phyloP scores from a whole-genome alignment of 2,329 filamentous ascomycete species.

The Raffaelea deltoideospora region DNA sequence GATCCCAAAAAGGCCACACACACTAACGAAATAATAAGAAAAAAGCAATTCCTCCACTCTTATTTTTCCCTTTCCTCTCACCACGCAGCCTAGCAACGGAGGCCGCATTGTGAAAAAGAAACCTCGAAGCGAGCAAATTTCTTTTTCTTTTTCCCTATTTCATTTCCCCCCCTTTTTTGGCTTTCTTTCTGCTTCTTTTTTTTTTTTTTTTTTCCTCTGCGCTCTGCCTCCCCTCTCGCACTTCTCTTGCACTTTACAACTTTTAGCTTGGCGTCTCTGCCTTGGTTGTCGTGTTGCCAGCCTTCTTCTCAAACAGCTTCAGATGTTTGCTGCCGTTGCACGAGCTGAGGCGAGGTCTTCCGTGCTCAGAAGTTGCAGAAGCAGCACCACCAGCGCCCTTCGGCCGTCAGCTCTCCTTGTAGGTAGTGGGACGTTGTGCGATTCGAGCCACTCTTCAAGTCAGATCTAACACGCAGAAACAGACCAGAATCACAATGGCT shows the following conservation, averaged over 20 bases:
- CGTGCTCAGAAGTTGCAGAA: conserved; percentile 14
- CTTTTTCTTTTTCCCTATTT: background rate
- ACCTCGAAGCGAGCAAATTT: too few relatives aligned
- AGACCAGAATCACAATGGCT: conserved; percentile 29
- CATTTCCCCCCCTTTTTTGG: background rate
- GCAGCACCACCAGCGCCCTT: conserved; percentile 1
- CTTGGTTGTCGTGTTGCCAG: background rate
- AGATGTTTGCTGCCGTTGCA: conserved; percentile 21
- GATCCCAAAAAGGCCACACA: too few relatives aligned
- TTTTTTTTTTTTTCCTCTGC: background rate
- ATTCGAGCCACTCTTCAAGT: too few relatives aligned
- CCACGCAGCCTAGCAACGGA: too few relatives aligned
- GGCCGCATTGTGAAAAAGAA: too few relatives aligned
- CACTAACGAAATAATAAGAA: too few relatives aligned
- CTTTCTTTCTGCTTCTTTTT: background rate
- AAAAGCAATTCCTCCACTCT: too few relatives aligned
- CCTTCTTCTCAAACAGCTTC: conserved; percentile 1
- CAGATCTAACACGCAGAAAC: too few relatives aligned
- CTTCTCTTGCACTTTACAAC: too few relatives aligned
- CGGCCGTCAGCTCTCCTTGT: conserved; percentile 8
- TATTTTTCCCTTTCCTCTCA: too few relatives aligned
- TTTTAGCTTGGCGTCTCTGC: too few relatives aligned
- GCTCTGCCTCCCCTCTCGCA: background rate
- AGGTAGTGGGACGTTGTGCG: too few relatives aligned
- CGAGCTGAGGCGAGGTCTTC: conserved; percentile 21